Evolutionary conservation across 2,329 filamentous ascomycete species (phyloP), one percentile per base, ranked within the genome.

Genomic region (Nigrograna mackinnonii): DNA sequence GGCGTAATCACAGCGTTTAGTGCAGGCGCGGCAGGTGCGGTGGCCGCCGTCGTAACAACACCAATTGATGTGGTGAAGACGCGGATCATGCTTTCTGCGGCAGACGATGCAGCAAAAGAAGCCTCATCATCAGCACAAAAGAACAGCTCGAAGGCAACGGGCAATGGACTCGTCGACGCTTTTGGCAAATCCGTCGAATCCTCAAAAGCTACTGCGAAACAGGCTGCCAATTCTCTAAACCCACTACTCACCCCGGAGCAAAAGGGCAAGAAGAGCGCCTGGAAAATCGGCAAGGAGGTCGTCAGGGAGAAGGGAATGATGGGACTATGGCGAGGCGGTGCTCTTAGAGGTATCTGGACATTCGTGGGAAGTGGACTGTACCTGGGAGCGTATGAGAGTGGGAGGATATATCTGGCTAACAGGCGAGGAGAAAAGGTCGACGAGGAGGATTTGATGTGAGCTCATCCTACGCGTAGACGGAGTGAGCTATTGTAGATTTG

Each of bases 21-120:
- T 60, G 91, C 90, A 0, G 89, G 85, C 2, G 66, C 79, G 13
- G 88, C 90, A 0, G 91, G 91, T 0, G 82, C 83, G 5, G 66
- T 92, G 6, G 85, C 90, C 0, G 87, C 91, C 1, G 79, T 88
- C 7, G 66, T 94, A n/a, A 96, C 91, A 2, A 95, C 91, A 37
- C 91, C 91, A 0, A 83, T 91, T 41, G 91, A 96, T 67, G 89
- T 95, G 7, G 80, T 96, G 18, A 95, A 96, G 74, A 95, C 91
- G 50, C 74, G 89, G 37, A 87, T 95, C 69, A 96, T 95, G 91
- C 74, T 96, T 19, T 77, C 79, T 17, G 67, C 68, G 9, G 61
- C 41, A 0, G 61, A 66, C 2, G 47, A 58, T 36, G 52, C 46
- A 4, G 37, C 17, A 7, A 32, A 38, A 2, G 45, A 56, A 49